Base-by-base conservation (phyloP, 371 early-diverging fungal genomes). In the Dentiscutata heterogama region DNA sequence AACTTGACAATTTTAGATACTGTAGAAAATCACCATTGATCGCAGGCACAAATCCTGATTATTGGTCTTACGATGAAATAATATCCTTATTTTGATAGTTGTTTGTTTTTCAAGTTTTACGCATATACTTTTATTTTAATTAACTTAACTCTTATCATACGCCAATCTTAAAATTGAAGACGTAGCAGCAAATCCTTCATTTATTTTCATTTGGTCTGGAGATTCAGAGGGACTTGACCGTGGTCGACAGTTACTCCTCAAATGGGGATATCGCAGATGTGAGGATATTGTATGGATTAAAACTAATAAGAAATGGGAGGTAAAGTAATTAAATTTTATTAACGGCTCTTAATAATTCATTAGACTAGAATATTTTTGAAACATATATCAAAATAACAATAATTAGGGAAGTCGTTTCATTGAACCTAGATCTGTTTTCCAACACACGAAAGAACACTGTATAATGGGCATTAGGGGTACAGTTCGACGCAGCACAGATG, bases 281-380 rank as follows among this genome's bases (percentile, higher is more conserved):
- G 91, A 91, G 74, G 91, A 91, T 82, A 87, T 91, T 74, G 86
- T 86, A 1, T 91, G 91, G 91, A 84, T 88, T 60, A 91, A 89
- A 75, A 89, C 89, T 2, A 91, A 90, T 67, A 86, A 85, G 68
- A 61, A 78, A 3, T 83, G 81, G 79, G 63, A 83, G 85, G 89
- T 87, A 68, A 20, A 80, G 58, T 27, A 51, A n/a, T 73, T 53
- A 35, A 75, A 31, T 83, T n/a, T 50, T 68, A 50, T 39, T 53
- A 22, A 10, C 73, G 60, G n/a, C 11, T 54, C 2, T 51, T 72
- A 20, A 13, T 39, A 1, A 54, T 74, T 74, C 3, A 20, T 74
- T 54, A 27, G 8, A 25, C 25, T 51, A n/a, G 4, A 72, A 2
- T 2, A 31, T 20, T 72, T 72, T 72, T 46, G 46, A 46, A 46